Base-by-base conservation (phyloP, 2,329 filamentous ascomycete genomes). In the Hymenoscyphus salicellus region DNA sequence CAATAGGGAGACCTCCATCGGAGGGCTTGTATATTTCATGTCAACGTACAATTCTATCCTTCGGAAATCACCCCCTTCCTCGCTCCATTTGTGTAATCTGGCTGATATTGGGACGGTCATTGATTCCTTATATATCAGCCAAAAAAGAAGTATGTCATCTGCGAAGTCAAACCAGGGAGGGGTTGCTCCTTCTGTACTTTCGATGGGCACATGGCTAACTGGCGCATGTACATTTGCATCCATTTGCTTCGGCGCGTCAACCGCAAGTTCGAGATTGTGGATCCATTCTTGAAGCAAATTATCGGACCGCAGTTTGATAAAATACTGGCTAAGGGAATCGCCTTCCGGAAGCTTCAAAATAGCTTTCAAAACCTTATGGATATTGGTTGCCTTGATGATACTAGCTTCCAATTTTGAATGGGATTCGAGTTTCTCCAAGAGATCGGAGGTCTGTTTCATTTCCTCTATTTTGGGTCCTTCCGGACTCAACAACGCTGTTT, bases 121-220 rank as follows among this genome's bases (percentile, higher is more conserved):
- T 17, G 23, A 38, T 14, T 68, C 66, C 38, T 59, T 59, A 8
- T 68, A 28, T 32, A 66, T 64, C 63, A 57, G 60, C 66, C 66
- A 68, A 60, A 28, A 64, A 8, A 68, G 57, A 16, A 68, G 33
- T 3, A 66, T 55, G 2, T 59, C 43, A 33, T 68, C 66, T 26
- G 66, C 64, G 10, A 63, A 66, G 23, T 38, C 20, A 49, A 68
- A 68, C 66, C 66, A 68, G 7, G 66, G 66, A 5, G 66, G 56
- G 41, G 64, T 68, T 5, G 62, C 66, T 1, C 66, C 66, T 36
- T 64, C 64, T 17, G 4, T 38, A 52, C 66, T 30, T 3, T 30
- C 28, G 6, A 6, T 30, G 3, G 6, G 28, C 6, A 30, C 28
- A 30, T 30, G 64, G 6, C 64, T 64, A 11, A 57, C 61, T 46